Conservation (phyloP, 768 basidiomycete genomes). For the Rhizopogon vinicolor region DNA sequence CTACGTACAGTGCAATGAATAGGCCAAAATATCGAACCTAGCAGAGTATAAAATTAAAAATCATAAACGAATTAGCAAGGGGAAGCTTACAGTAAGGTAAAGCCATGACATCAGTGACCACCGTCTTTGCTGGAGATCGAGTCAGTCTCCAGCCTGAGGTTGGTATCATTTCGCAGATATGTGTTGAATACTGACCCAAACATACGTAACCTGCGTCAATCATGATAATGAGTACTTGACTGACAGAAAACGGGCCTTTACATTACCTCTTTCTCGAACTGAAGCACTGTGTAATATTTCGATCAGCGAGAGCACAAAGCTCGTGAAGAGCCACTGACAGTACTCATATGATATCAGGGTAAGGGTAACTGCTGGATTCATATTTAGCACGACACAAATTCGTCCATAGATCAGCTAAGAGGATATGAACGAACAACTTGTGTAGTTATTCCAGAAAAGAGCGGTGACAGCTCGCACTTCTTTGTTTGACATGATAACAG, state of each 20-base stretch:
- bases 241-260: too few relatives aligned
- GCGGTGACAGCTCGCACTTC: too few relatives aligned
- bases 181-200: not conserved
- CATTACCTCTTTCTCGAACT: not conserved
- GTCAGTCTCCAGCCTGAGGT: not conserved
- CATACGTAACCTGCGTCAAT: not conserved
- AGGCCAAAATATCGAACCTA: not conserved
- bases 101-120: not conserved
- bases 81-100: not conserved
- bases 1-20: too few relatives aligned
- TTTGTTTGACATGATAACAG: too few relatives aligned
- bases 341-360: not conserved
- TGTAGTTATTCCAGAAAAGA: not conserved
- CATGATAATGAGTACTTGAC: not conserved
- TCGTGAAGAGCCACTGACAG: not conserved
- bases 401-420: not conserved
- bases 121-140: not conserved
- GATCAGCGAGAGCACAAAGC: not conserved
- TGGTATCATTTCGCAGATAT: not conserved
- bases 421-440: not conserved
- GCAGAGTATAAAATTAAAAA: not conserved
- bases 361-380: not conserved
- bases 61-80: not conserved
- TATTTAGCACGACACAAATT: not conserved
- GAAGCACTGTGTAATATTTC: not conserved